These are phyloP conservation scores for Discostella stelligeroides DNA, from an alignment of 108 stramenopile genomes.

Conservation along the genomic window DNA sequence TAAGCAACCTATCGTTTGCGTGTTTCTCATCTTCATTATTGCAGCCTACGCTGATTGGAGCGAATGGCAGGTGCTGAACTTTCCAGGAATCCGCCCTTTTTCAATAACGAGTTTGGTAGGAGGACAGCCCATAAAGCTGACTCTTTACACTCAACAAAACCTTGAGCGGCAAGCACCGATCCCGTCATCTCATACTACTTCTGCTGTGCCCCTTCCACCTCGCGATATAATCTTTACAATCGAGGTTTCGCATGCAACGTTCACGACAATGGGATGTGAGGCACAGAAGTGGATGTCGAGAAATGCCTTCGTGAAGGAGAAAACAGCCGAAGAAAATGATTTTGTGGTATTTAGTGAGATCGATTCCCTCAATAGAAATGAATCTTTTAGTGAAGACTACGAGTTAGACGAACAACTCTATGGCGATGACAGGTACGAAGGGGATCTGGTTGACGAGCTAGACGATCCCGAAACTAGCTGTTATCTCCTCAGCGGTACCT, in stretches of 20 bases:
- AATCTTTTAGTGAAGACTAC: neutral
- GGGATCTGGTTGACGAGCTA: conserved; percentile 45
- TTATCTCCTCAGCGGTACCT: conserved; percentile 67
- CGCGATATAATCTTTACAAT: conserved; percentile 43
- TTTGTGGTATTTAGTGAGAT: conserved; percentile 2
- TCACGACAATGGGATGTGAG: conserved; percentile 26
- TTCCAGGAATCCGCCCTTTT: conserved; percentile 87
- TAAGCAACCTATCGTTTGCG: too few species aligned
- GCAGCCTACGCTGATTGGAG: conserved; percentile 76
- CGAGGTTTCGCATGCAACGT: conserved; percentile 44
- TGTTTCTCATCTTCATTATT: conserved; percentile 4
- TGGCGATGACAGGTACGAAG: conserved; percentile 19
- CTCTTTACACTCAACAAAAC: conserved; percentile 64
- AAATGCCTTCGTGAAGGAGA: neutral
- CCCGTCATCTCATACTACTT: too few species aligned
- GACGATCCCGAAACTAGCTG: conserved; percentile 64
- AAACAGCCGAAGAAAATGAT: neutral
- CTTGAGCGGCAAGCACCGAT: too few species aligned
- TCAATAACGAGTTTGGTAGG: conserved; percentile 67
- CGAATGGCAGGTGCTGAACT: conserved; percentile 78
- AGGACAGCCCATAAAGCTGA: conserved; percentile 69
- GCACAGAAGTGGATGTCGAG: conserved; percentile 29
- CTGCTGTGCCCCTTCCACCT: too few species aligned
- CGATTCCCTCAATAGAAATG: conserved; percentile 17
- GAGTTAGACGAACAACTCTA: conserved; percentile 26